These are phyloP conservation scores for Gastrolobium bilobum DNA, from an alignment of 306 rosid genomes.

Conservation along the genomic window DNA sequence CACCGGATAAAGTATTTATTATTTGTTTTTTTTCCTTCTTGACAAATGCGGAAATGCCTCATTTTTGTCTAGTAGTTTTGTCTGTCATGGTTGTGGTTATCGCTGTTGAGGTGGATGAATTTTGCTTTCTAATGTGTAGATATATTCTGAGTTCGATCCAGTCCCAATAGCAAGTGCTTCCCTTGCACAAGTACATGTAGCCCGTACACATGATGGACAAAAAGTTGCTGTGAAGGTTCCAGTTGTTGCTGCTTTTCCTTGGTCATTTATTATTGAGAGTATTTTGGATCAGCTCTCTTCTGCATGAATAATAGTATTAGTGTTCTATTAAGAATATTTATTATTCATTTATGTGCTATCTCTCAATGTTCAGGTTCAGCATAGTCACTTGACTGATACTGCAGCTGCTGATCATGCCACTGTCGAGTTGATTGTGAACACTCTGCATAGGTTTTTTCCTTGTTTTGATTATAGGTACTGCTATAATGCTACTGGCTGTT, in stretches of 20 bases:
- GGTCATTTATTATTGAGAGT: slow-evolving; percentile 18
- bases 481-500: slow-evolving; percentile 26
- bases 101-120: slow-evolving; percentile 37
- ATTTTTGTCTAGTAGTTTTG: slow-evolving; percentile 34
- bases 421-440: slow-evolving; percentile 83
- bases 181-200: slow-evolving; percentile 98
- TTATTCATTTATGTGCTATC: slow-evolving; percentile 38
- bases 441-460: slow-evolving; percentile 80
- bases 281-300: slow-evolving; percentile 46
- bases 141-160: slow-evolving; percentile 85
- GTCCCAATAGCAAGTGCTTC: slow-evolving; percentile 96
- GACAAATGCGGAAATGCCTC: not conserved
- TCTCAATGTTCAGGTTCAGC: slow-evolving; percentile 85
- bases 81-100: slow-evolving; percentile 6
- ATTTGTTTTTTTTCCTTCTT: slow-evolving; percentile 22
- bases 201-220: slow-evolving; percentile 79
- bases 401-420: slow-evolving; percentile 95
- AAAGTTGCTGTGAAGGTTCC: slow-evolving; percentile 98
- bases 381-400: slow-evolving; percentile 95
- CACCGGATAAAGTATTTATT: slow-evolving; percentile 80
- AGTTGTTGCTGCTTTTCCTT: slow-evolving; percentile 40
- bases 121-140: slow-evolving; percentile 63
- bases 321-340: slow-evolving; percentile 46
- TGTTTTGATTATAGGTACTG: slow-evolving; percentile 90
- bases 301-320: slow-evolving; percentile 5